Conservation (phyloP, 768 basidiomycete species). For the Kwoniella botswanensis region DNA sequence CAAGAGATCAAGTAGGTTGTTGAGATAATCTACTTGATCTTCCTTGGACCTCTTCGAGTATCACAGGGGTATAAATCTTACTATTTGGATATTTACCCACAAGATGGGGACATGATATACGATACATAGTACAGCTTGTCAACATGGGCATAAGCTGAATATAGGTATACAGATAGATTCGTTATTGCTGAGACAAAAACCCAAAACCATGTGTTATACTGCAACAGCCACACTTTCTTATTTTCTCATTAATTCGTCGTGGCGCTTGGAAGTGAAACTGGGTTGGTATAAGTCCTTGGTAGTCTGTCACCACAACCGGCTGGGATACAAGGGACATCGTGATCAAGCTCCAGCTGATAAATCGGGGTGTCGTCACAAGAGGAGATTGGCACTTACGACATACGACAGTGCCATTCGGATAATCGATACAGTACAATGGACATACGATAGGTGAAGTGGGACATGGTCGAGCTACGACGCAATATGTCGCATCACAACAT, state of each 20-base stretch:
- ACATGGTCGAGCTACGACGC: background rate
- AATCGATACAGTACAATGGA: slow-evolving; percentile 6
- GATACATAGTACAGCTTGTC: too few relatives aligned
- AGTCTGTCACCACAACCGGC: background rate
- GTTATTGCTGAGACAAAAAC: background rate
- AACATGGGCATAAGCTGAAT: too few relatives aligned
- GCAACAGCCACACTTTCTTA: background rate
- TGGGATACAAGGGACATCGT: too few relatives aligned
- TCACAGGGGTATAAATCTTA: too few relatives aligned
- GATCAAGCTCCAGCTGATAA: too few relatives aligned
- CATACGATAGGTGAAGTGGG: background rate
- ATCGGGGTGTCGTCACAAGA: too few relatives aligned
- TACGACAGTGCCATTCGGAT: background rate
- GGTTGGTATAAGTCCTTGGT: background rate
- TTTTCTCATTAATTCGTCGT: background rate
- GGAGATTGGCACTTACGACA: slow-evolving; percentile 1
- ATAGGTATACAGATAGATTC: too few relatives aligned
- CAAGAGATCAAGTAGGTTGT: too few relatives aligned
- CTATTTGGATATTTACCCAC: background rate
- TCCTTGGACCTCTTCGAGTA: too few relatives aligned
- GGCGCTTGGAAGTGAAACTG: background rate
- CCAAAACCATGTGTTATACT: background rate
- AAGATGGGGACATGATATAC: background rate
- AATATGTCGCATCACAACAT: too few relatives aligned
- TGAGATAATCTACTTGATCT: too few relatives aligned